These are phyloP conservation scores for Penicillium longicatenatum DNA, from an alignment of 495 filamentous ascomycete genomes.

Conservation along the genomic window DNA sequence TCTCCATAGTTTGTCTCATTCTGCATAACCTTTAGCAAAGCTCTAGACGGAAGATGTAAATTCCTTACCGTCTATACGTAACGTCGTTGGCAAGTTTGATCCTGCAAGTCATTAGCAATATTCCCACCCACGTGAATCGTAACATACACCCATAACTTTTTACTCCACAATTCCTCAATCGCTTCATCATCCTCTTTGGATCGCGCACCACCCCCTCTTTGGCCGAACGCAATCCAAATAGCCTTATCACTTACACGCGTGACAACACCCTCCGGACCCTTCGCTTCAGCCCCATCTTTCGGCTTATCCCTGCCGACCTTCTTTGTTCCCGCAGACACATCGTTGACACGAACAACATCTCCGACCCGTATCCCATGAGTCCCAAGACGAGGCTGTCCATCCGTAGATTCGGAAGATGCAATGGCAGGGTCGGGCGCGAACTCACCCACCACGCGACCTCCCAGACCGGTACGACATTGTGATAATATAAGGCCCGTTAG, in stretches of 20 bases:
- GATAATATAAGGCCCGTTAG: conserved; percentile 74
- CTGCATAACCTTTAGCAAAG: conserved; percentile 38
- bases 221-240: conserved; percentile 69
- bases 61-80: conserved; percentile 74
- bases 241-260: conserved; percentile 61
- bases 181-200: conserved; percentile 59
- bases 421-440: conserved; percentile 74
- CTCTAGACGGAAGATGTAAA: no score
- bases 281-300: conserved; percentile 53
- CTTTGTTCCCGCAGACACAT: conserved; percentile 67
- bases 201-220: conserved; percentile 46
- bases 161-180: conserved; percentile 59
- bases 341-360: conserved; percentile 81
- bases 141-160: conserved; percentile 64
- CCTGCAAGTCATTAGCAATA: conserved; percentile 35
- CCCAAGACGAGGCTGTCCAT: conserved; percentile 50
- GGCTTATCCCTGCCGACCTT: conserved; percentile 66
- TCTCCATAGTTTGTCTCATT: conserved; percentile 89
- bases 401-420: conserved; percentile 24
- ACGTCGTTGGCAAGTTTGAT: conserved; percentile 96
- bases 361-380: conserved; percentile 85
- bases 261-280: conserved; percentile 79
- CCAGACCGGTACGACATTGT: conserved; percentile 88
- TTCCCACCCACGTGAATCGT: conserved; percentile 2
- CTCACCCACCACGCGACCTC: conserved; percentile 84